These are phyloP conservation scores for Lactarius vividus DNA, from an alignment of 768 basidiomycete genomes.

Conservation along the genomic window DNA sequence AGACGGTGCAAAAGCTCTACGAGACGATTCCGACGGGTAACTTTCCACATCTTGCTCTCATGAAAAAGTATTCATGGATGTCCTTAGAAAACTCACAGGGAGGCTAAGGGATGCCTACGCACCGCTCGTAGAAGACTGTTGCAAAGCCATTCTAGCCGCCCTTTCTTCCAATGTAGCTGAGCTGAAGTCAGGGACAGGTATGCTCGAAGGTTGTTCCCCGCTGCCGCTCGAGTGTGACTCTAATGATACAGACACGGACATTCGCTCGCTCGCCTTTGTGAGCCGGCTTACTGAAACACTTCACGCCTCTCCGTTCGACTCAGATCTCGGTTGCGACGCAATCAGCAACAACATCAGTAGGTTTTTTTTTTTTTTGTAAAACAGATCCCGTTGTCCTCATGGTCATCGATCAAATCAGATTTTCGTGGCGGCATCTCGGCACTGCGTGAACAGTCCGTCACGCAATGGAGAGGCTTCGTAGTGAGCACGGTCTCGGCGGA, in stretches of 20 bases:
- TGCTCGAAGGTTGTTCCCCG: background rate
- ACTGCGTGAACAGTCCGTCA: constrained; percentile 10
- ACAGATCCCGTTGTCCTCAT: background rate
- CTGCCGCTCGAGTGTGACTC: background rate
- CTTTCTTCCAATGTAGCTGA: constrained; percentile 11
- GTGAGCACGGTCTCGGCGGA: constrained; percentile 7
- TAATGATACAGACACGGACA: constrained; percentile 6
- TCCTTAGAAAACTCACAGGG: constrained; percentile 53
- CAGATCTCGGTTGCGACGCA: constrained; percentile 10
- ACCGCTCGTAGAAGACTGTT: constrained; percentile 19
- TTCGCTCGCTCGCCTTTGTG: constrained; percentile 26
- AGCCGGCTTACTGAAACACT: constrained; percentile 25
- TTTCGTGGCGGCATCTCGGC: constrained; percentile 3
- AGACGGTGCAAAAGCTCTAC: constrained; percentile 52
- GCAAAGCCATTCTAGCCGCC: constrained; percentile 13
- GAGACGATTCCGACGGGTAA: constrained; percentile 49
- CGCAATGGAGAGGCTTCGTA: constrained; percentile 17
- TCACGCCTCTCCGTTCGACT: constrained; percentile 22
- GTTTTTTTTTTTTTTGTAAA: background rate
- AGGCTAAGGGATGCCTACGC: constrained; percentile 38
- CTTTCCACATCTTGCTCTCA: background rate
- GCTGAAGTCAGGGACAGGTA: constrained; percentile 16
- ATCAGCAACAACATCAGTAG: constrained; percentile 10
- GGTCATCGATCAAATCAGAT: constrained; percentile 8
- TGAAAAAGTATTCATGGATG: constrained; percentile 37